Percentiles rank a stretch among this genome's conserved stretches.
phyloP scores from a whole-genome alignment of 2,329 filamentous ascomycete genomes.

The Ophiostoma sp. region DNA sequence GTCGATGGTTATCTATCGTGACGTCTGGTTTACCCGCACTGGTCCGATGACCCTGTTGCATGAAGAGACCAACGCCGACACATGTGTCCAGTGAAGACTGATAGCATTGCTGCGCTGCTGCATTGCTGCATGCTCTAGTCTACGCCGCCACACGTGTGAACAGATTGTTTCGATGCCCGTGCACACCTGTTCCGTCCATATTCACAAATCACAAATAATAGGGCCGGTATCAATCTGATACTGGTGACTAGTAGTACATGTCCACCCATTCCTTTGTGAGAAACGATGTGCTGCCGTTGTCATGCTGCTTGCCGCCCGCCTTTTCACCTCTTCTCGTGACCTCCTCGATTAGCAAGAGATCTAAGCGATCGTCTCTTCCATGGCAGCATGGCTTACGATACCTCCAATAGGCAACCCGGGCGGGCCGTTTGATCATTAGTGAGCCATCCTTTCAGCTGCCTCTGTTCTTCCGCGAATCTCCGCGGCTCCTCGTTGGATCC shows the following conservation, averaged over 20 bases:
- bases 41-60: conserved; percentile 3
- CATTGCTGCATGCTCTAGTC: neutral
- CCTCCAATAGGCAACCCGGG: neutral
- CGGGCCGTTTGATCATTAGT: neutral
- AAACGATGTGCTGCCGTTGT: neutral
- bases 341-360: too few relatives aligned
- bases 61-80: neutral
- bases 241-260: neutral
- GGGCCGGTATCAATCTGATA: neutral
- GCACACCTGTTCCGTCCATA: neutral
- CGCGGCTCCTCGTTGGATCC: neutral
- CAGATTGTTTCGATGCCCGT: neutral
- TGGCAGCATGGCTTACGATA: neutral
- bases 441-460: neutral
- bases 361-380: too few relatives aligned
- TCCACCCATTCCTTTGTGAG: too few relatives aligned
- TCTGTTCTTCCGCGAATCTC: neutral
- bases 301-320: conserved; percentile 10
- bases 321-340: neutral
- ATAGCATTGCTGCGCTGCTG: neutral
- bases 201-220: neutral
- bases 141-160: conserved; percentile 1
- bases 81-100: too few relatives aligned
- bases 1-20: neutral
- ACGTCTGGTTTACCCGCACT: neutral